Evolutionary conservation across 2,329 filamentous ascomycete species (phyloP), one percentile per base, ranked within the genome.

Genomic region (Pseudopithomyces chartarum): DNA sequence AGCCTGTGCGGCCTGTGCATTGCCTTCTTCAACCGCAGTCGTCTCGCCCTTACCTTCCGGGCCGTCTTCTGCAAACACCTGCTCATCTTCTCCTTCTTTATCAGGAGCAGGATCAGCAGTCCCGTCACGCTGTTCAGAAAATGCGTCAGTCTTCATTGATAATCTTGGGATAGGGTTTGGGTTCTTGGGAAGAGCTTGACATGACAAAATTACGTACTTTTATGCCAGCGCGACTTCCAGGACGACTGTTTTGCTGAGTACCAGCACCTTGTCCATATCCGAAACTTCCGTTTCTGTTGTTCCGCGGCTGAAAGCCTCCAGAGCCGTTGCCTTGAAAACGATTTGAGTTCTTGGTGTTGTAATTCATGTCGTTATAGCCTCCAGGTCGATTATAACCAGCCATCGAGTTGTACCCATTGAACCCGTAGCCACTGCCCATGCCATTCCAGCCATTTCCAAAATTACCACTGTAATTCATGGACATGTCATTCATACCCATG

Each of bases 401-500:
- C 75, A 76, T 76, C 65, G 76, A 75, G 78, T 79, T 81, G 75
- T 77, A 80, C 69, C 79, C 79, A 76, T 74, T 74, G 78, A 69
- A 72, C 62, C 87, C 86, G 87, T 90, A 92, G 85, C 91, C 91
- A 39, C 64, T 66, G 67, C 73, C 75, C 73, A 80, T 80, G 70
- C 90, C 88, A 88, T 88, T 85, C 82, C 82, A 84, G 68, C 80
- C 79, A 79, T 81, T 80, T 79, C 84, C 88, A 87, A 81, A 84
- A 77, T 79, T 83, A 75, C 85, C 84, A 78, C 86, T 85, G 80
- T 86, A 87, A 87, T 73, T 87, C 76, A 78, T 77, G 68, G 85
- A 89, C 87, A 90, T 89, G 82, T 87, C 85, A 83, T 85, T 89
- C 88, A 91, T 90, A 78, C 90, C 65, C 86, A 90, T 90, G 82